phyloP scores from a whole-genome alignment of 805 yeast genomes.

The Yarrowia sp. region DNA sequence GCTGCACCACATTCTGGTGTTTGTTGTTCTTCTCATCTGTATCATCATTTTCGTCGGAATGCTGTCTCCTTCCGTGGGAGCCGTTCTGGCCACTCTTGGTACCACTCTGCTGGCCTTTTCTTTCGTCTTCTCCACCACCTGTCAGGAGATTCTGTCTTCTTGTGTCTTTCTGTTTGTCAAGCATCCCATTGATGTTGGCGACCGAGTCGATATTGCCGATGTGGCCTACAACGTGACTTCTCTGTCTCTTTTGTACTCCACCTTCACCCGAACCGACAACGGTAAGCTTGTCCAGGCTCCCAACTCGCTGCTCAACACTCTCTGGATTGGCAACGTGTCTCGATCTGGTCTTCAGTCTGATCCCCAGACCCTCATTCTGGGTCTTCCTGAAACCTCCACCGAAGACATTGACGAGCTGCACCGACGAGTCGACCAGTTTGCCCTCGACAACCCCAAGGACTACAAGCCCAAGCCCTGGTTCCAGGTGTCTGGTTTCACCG shows the following conservation, averaged over 20 bases:
- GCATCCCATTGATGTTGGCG: constrained; percentile 45
- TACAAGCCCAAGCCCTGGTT: constrained; percentile 37
- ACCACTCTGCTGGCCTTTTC: constrained; percentile 42
- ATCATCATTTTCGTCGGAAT: constrained; percentile 42
- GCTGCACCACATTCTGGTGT: constrained; percentile 39
- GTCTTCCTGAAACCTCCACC: constrained; percentile 40
- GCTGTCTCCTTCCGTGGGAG: constrained; percentile 41
- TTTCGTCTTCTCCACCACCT: constrained; percentile 40
- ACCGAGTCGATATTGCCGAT: constrained; percentile 36
- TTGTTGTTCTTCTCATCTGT: constrained; percentile 37
- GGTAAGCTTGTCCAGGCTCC: constrained; percentile 40
- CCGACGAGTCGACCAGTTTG: constrained; percentile 34
- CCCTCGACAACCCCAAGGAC: constrained; percentile 39
- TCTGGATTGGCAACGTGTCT: constrained; percentile 40
- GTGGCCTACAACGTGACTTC: constrained; percentile 36
- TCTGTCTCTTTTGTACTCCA: constrained; percentile 40
- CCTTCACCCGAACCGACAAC: constrained; percentile 34
- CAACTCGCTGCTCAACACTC: constrained; percentile 39
- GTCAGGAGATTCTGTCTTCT: constrained; percentile 41
- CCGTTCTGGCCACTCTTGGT: constrained; percentile 44
- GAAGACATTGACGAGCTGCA: constrained; percentile 38
- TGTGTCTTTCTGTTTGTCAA: constrained; percentile 43
- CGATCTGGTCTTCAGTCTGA: constrained; percentile 38
- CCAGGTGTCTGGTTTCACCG: constrained; percentile 38
- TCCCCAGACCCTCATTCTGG: constrained; percentile 33